These are phyloP conservation scores for Sapria himalayana DNA, from an alignment of 345 rosid genomes.

Conservation along the genomic window DNA sequence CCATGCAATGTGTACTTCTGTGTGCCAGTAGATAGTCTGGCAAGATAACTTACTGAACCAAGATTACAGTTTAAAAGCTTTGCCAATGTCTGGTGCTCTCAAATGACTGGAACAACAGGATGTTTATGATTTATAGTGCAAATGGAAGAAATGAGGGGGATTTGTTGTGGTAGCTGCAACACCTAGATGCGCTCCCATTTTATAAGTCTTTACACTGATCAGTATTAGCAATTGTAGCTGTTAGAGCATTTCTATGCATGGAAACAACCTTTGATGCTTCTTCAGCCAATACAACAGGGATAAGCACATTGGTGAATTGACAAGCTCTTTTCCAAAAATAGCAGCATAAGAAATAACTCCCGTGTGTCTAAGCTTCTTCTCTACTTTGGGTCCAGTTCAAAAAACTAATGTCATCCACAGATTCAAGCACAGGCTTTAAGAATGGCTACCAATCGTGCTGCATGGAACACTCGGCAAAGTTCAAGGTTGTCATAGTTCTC, in stretches of 20 bases:
- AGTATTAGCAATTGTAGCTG: slow-evolving; percentile 48
- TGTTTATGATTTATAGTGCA: slow-evolving; percentile 72
- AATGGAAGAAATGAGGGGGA: slow-evolving; percentile 70
- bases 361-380: slow-evolving; percentile 71
- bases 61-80: too few species aligned
- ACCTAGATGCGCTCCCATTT: slow-evolving; percentile 86
- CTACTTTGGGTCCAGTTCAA: slow-evolving; percentile 58
- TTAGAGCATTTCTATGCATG: slow-evolving; percentile 35
- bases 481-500: slow-evolving; percentile 64
- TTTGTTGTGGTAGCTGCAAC: slow-evolving; percentile 87
- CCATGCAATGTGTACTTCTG: too few species aligned
- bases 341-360: slow-evolving; percentile 55
- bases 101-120: too few species aligned
- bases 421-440: slow-evolving; percentile 86
- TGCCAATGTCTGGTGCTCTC: too few species aligned
- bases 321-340: slow-evolving; percentile 67
- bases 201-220: slow-evolving; percentile 73
- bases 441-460: slow-evolving; percentile 79
- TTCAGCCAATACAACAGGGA: slow-evolving; percentile 52
- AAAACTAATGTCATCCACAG: slow-evolving; percentile 70
- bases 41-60: too few species aligned
- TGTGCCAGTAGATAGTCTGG: too few species aligned
- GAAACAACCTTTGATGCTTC: slow-evolving; percentile 81
- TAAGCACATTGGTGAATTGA: slow-evolving; percentile 57
- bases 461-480: slow-evolving; percentile 62